Evolutionary conservation across 352 stramenopile species (phyloP).

Genomic region (Blastocystis sp.): DNA sequence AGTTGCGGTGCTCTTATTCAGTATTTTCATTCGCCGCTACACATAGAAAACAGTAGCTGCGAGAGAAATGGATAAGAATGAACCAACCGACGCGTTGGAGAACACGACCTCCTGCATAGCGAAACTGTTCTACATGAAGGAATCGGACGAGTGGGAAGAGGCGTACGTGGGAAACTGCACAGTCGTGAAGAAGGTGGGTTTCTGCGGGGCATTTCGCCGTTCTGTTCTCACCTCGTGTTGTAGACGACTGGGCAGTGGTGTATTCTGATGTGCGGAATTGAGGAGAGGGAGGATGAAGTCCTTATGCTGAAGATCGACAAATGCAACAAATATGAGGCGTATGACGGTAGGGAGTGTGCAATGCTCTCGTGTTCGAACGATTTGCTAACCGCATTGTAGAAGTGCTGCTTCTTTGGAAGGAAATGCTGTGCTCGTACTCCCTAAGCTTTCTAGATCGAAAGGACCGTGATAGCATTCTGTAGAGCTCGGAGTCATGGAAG

Average conservation of each 20-base stretch:
- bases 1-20: too few species aligned
- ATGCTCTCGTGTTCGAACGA: background rate
- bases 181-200: conserved; percentile 17
- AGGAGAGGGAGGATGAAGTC: conserved; percentile 15
- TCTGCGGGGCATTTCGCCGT: background rate
- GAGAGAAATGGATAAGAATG: conserved; percentile 27
- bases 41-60: background rate
- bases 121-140: conserved; percentile 57
- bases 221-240: background rate
- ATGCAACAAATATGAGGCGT: conserved; percentile 31
- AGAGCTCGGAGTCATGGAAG: background rate
- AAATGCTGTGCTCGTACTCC: conserved; percentile 55
- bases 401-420: conserved; percentile 55
- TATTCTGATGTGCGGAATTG: conserved; percentile 45
- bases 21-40: too few species aligned
- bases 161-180: conserved; percentile 37
- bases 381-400: conserved; percentile 16
- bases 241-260: conserved; percentile 37
- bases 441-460: conserved; percentile 30
- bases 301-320: conserved; percentile 20
- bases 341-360: conserved; percentile 10
- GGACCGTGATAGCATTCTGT: conserved; percentile 47
- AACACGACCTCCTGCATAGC: conserved; percentile 4
- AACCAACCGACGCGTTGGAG: background rate
- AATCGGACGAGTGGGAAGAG: conserved; percentile 41